Evolutionary conservation across 768 basidiomycete species (phyloP).

Genomic region (Lactifluus subvellereus): DNA sequence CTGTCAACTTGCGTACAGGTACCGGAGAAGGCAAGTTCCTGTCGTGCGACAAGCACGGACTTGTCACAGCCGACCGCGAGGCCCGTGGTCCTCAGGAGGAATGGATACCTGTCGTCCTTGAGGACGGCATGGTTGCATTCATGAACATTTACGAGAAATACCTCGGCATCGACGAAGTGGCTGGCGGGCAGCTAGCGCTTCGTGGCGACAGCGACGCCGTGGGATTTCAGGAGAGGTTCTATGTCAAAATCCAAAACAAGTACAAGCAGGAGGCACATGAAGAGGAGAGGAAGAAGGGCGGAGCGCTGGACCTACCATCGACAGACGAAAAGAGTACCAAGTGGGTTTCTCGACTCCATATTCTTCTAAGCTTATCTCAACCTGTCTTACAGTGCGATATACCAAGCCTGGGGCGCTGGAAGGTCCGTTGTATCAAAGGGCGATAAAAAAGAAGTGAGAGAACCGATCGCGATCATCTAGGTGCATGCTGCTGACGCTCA

Average conservation of each 20-base stretch:
- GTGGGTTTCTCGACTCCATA: constrained; percentile 38
- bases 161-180: constrained; percentile 77
- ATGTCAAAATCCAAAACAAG: constrained; percentile 84
- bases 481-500: constrained; percentile 11
- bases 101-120: constrained; percentile 79
- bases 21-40: constrained; percentile 88
- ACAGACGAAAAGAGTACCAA: constrained; percentile 74
- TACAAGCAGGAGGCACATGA: constrained; percentile 77
- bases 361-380: constrained; percentile 1
- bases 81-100: constrained; percentile 92
- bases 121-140: constrained; percentile 83
- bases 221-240: constrained; percentile 81
- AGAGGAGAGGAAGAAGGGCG: constrained; percentile 49
- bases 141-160: constrained; percentile 89
- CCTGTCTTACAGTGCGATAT: constrained; percentile 45
- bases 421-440: constrained; percentile 59
- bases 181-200: constrained; percentile 71
- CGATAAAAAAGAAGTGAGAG: constrained; percentile 67
- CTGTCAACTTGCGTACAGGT: constrained; percentile 81
- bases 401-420: constrained; percentile 84
- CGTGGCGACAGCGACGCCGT: constrained; percentile 83
- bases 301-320: constrained; percentile 26
- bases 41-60: constrained; percentile 79
- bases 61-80: constrained; percentile 79
- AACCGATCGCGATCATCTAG: not conserved